These are phyloP conservation scores for Fusarium ambrosium DNA, from an alignment of 2,329 filamentous ascomycete species.

Conservation along the genomic window DNA sequence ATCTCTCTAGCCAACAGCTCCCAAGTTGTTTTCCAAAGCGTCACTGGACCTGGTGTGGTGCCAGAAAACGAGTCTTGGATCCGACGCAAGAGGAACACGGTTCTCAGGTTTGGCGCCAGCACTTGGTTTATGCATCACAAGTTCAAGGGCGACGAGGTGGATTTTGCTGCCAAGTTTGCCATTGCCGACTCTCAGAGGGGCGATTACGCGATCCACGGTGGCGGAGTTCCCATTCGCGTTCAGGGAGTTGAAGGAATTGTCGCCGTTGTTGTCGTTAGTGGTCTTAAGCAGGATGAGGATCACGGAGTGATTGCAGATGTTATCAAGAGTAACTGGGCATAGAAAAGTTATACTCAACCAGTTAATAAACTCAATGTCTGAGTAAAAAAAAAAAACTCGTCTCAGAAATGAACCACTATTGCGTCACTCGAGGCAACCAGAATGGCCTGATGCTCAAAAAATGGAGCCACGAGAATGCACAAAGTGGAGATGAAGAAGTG, in stretches of 20 bases:
- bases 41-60: constrained; percentile 74
- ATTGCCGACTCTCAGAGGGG: constrained; percentile 68
- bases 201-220: constrained; percentile 83
- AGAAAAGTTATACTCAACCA: neutral
- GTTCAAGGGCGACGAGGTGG: constrained; percentile 72
- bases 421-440: constrained; percentile 1
- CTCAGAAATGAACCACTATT: constrained; percentile 3
- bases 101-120: constrained; percentile 77
- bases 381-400: neutral
- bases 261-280: constrained; percentile 81
- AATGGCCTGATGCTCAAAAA: constrained; percentile 9
- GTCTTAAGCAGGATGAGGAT: constrained; percentile 82
- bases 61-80: constrained; percentile 83
- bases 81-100: constrained; percentile 77
- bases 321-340: constrained; percentile 66
- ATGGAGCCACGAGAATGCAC: constrained; percentile 6
- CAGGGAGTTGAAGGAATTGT: constrained; percentile 81
- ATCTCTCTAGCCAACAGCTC: constrained; percentile 71
- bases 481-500: neutral
- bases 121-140: constrained; percentile 81
- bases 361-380: neutral
- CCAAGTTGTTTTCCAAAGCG: constrained; percentile 78
- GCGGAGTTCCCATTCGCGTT: constrained; percentile 80
- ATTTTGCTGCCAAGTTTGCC: constrained; percentile 75
- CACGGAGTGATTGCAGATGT: constrained; percentile 82